Evolutionary conservation across 2,329 filamentous ascomycete species (phyloP).

Genomic region (Cladosporium colombiae): DNA sequence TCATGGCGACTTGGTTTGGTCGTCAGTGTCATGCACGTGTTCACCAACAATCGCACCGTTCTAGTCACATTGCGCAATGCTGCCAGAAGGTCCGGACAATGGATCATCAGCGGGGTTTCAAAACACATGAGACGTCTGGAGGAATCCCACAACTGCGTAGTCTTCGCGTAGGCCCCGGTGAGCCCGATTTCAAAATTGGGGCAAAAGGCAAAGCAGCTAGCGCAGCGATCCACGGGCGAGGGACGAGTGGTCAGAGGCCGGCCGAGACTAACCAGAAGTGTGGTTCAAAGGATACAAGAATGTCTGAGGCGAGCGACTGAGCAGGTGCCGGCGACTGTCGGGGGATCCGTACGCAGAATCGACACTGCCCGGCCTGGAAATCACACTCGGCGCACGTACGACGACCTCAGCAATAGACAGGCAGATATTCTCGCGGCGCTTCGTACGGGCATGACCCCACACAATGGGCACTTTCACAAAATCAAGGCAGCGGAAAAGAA

Average conservation of each 20-base stretch:
- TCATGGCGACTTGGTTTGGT: background rate
- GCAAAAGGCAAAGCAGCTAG: background rate
- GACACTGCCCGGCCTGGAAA: background rate
- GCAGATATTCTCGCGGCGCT: background rate
- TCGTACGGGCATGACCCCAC: constrained; percentile 3
- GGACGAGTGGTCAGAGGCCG: background rate
- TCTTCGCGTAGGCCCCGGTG: background rate
- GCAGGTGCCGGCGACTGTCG: background rate
- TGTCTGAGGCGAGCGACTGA: background rate
- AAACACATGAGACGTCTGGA: background rate
- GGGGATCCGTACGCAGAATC: constrained; percentile 1
- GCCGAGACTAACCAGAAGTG: background rate
- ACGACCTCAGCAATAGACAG: constrained; percentile 2
- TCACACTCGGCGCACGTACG: constrained; percentile 7
- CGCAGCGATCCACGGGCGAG: constrained; percentile 8
- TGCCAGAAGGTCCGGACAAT: background rate
- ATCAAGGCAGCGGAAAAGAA: constrained; percentile 13
- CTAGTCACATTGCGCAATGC: background rate
- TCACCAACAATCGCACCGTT: constrained; percentile 7
- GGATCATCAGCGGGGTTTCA: background rate
- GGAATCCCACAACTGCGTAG: background rate
- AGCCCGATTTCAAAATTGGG: background rate
- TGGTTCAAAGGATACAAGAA: background rate
- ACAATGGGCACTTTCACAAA: constrained; percentile 8
- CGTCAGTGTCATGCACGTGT: background rate